A percentile compares a stretch with the other conserved stretches of the same genome.
phyloP scores from a whole-genome alignment of 2,329 filamentous ascomycete genomes.

The Arachnopeziza araneosa region DNA sequence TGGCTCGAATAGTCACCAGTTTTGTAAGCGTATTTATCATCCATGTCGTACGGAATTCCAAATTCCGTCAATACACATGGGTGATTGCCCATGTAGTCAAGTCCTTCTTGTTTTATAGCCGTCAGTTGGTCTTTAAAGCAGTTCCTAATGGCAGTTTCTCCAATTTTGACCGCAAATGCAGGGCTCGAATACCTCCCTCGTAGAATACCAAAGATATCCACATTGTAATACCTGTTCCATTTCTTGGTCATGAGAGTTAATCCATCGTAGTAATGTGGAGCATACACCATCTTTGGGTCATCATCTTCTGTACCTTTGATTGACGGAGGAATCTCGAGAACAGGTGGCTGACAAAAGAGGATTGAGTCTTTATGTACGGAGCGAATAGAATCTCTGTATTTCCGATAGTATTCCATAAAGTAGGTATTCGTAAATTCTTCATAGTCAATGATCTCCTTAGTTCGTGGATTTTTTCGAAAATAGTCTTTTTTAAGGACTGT shows the following conservation, averaged over 20 bases:
- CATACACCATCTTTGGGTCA: slow-evolving; percentile 84
- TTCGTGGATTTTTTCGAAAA: slow-evolving; percentile 73
- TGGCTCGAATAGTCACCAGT: slow-evolving; percentile 94
- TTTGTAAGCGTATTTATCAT: slow-evolving; percentile 90
- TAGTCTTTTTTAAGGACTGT: slow-evolving; percentile 78
- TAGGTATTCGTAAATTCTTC: slow-evolving; percentile 85
- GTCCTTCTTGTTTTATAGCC: slow-evolving; percentile 76
- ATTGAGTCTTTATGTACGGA: slow-evolving; percentile 73
- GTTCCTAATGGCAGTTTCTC: slow-evolving; percentile 89
- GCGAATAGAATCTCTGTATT: slow-evolving; percentile 69
- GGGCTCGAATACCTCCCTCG: slow-evolving; percentile 84
- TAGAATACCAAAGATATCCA: slow-evolving; percentile 88
- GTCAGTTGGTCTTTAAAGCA: slow-evolving; percentile 85
- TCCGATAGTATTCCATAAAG: slow-evolving; percentile 80
- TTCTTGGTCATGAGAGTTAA: slow-evolving; percentile 97
- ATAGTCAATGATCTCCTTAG: slow-evolving; percentile 70
- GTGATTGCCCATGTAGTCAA: slow-evolving; percentile 82
- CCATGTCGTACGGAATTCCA: slow-evolving; percentile 98
- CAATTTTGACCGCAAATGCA: slow-evolving; percentile 86
- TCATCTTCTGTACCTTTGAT: slow-evolving; percentile 87
- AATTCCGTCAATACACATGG: slow-evolving; percentile 92
- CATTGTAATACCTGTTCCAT: slow-evolving; percentile 97
- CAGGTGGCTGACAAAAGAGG: slow-evolving; percentile 85
- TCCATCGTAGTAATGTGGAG: slow-evolving; percentile 94
- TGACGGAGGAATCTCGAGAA: slow-evolving; percentile 81